Base-by-base conservation (phyloP, 371 early-diverging fungal species). In the Apophysomyces variabilis region DNA sequence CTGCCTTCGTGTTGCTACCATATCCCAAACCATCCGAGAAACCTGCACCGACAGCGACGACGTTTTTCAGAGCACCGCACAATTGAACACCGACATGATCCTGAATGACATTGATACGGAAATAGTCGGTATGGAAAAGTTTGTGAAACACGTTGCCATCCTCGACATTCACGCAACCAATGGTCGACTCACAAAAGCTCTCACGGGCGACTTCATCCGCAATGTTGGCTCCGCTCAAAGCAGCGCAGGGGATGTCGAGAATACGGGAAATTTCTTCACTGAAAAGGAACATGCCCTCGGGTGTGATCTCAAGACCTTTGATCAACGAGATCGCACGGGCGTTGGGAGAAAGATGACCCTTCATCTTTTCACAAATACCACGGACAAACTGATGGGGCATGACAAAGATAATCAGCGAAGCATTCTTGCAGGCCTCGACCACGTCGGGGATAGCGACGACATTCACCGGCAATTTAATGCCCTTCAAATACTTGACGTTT, bases 11-110 rank as follows among this genome's bases (percentile, higher is more conserved):
- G 84, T 99, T 99, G 74, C 91, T 92, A 38, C 98, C 97, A 50
- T 89, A 75, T 14, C 83, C 84, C 67, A 95, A 83, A 16, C 98
- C 99, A 76, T 96, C 95, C 54, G 95, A 93, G 64, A 99, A 85
- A 47, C 99, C 99, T 64, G 96, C 99, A 41, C 93, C 99, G 60
- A 99, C 89, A 21, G 97, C 98, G n/a, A 99, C 93, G 18, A 99
- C 90, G 86, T 99, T 99, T 87, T 99, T 99, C 43, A 99, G 77
- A 4, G 99, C 98, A 67, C 99, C 99, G 80, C 96, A 99, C 38
- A 99, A 80, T 81, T 99, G 99, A 16, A 98, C 96, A 61, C 96
- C 96, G 46, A 90, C 87, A 6, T 94, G 88, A 79, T 99, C 99
- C 47, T 87, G 78, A 38, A 95, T 88, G 61, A 90, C 89, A 76